Evolutionary conservation across 495 filamentous ascomycete genomes (phyloP).

Genomic region (Penicillium turbatum): DNA sequence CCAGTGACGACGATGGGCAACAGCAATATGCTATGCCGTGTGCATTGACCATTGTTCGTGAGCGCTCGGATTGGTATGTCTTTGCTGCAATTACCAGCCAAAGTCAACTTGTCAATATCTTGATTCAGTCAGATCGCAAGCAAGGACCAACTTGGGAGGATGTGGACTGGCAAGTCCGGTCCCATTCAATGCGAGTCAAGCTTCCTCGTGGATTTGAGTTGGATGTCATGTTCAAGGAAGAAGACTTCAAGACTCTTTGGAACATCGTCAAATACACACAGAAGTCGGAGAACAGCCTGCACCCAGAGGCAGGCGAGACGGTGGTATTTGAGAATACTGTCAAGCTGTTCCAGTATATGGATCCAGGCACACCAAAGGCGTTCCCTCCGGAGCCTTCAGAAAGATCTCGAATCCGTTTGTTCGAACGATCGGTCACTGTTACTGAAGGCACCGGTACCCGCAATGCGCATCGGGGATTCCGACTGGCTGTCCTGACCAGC

Average conservation of each 20-base stretch:
- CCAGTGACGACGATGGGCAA: conserved; percentile 55
- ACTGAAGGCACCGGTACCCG: conserved; percentile 64
- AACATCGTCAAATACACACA: conserved; percentile 76
- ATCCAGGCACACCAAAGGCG: conserved; percentile 56
- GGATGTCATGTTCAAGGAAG: conserved; percentile 62
- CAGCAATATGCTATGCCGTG: conserved; percentile 63
- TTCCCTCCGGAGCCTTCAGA: conserved; percentile 72
- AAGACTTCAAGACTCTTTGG: conserved; percentile 71
- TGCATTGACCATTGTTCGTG: conserved; percentile 66
- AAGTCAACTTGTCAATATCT: conserved; percentile 67
- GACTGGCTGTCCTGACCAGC: conserved; percentile 68
- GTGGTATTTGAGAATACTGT: conserved; percentile 60
- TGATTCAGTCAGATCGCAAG: conserved; percentile 63
- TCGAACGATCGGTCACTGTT: conserved; percentile 60
- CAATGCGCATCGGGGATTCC: conserved; percentile 68
- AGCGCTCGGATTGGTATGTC: conserved; percentile 60
- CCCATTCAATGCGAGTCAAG: conserved; percentile 56
- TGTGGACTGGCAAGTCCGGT: conserved; percentile 67
- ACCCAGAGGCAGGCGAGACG: conserved; percentile 59
- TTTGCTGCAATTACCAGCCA: conserved; percentile 70
- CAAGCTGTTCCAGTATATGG: conserved; percentile 69
- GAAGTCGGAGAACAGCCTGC: conserved; percentile 65
- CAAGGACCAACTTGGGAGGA: conserved; percentile 73
- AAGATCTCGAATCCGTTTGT: conserved; percentile 64
- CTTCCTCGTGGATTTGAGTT: conserved; percentile 66